Evolutionary conservation across 805 yeast genomes (phyloP).

Genomic region (Alloascoidea hylecoeti): DNA sequence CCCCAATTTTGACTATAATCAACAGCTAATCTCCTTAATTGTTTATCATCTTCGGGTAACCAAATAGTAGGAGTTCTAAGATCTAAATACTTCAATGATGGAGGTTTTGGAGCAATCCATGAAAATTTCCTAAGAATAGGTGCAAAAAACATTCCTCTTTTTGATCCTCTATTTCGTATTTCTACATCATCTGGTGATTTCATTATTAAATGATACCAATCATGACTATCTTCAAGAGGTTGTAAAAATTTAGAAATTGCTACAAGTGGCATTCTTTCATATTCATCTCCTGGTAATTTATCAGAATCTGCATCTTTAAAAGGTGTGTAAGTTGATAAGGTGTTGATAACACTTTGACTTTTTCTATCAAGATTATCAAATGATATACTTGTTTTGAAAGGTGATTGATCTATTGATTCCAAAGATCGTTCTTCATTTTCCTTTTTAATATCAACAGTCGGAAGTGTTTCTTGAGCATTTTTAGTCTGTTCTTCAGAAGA

Average conservation of each 20-base stretch:
- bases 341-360: slow-evolving; percentile 6
- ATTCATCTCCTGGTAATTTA: slow-evolving; percentile 16
- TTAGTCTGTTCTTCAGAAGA: not conserved
- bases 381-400: not conserved
- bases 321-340: slow-evolving; percentile 17
- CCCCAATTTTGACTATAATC: slow-evolving; percentile 92
- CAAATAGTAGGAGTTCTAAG: slow-evolving; percentile 86
- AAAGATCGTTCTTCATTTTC: not conserved
- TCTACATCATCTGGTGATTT: slow-evolving; percentile 32
- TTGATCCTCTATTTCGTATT: slow-evolving; percentile 6
- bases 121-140: slow-evolving; percentile 13
- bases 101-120: slow-evolving; percentile 79
- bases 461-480: not conserved
- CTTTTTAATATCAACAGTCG: not conserved
- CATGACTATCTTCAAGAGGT: slow-evolving; percentile 49
- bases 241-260: slow-evolving; percentile 55
- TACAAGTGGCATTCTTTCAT: slow-evolving; percentile 20
- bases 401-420: not conserved
- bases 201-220: slow-evolving; percentile 44
- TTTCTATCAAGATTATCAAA: not conserved
- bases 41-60: slow-evolving; percentile 88
- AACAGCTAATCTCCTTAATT: slow-evolving; percentile 65
- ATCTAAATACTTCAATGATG: slow-evolving; percentile 66
- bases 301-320: slow-evolving; percentile 12
- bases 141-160: slow-evolving; percentile 9